These are phyloP conservation scores for Podila epigama DNA, from an alignment of 192 early-diverging fungal species.

Conservation along the genomic window DNA sequence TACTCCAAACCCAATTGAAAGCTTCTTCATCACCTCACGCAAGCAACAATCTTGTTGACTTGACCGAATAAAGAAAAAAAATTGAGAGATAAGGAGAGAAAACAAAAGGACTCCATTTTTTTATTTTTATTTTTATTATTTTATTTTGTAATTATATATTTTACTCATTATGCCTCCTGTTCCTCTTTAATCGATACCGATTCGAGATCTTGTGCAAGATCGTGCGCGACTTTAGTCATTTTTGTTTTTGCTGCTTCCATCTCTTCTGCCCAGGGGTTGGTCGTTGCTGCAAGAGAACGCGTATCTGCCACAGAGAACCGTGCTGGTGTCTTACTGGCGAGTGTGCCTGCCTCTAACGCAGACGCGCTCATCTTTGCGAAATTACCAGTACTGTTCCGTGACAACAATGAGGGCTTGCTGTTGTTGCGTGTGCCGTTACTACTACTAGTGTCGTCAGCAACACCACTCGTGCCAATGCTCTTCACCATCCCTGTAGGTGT, in stretches of 20 bases:
- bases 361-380: conserved; percentile 4
- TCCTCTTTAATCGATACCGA: conserved; percentile 2
- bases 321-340: not conserved
- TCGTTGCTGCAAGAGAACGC: conserved; percentile 23
- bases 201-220: not conserved
- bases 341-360: not conserved
- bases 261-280: conserved; percentile 47
- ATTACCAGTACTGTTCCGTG: conserved; percentile 33
- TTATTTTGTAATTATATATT: not conserved
- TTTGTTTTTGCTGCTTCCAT: conserved; percentile 19
- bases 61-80: conserved; percentile 4
- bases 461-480: not conserved
- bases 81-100: too few species aligned
- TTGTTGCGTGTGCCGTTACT: too few species aligned
- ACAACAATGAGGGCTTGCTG: conserved; percentile 21
- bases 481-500: not conserved
- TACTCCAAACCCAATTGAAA: conserved; percentile 22
- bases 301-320: conserved; percentile 41
- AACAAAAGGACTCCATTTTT: not conserved
- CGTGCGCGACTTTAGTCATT: conserved; percentile 2
- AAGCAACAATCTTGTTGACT: conserved; percentile 16
- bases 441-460: too few species aligned
- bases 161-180: not conserved
- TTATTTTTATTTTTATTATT: not conserved
- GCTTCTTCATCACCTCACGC: not conserved